Percentiles rank a stretch among this genome's conserved stretches.
These are phyloP conservation scores for Tulasnella sp. DNA, from an alignment of 768 basidiomycete genomes.

Conservation along the genomic window DNA sequence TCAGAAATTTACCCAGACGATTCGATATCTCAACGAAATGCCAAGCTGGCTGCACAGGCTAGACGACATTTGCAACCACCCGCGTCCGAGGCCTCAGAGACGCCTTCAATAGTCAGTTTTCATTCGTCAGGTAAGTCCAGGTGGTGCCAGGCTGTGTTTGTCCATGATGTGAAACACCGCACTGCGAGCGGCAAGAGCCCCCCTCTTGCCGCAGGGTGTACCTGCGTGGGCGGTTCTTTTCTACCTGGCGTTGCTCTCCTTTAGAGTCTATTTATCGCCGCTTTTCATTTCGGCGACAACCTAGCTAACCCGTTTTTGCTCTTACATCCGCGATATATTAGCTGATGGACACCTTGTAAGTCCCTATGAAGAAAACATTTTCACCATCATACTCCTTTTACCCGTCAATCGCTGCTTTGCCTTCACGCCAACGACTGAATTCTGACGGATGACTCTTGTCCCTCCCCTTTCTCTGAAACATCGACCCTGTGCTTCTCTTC, in stretches of 20 bases:
- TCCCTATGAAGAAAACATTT: background rate
- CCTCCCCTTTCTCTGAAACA: background rate
- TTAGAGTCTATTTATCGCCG: background rate
- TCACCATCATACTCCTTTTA: background rate
- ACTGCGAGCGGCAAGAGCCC: background rate
- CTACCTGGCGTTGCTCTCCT: background rate
- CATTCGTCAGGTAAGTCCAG: conserved; percentile 6
- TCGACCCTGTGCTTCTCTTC: background rate
- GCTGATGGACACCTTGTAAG: conserved; percentile 13
- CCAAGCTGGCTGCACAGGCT: background rate
- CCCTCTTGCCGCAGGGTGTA: background rate
- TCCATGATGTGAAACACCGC: background rate
- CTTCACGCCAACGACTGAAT: background rate
- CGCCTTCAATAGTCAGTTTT: conserved; percentile 5
- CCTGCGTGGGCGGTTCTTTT: too few species aligned
- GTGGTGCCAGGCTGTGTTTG: background rate
- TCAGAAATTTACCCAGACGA: conserved; percentile 11
- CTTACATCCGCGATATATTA: background rate
- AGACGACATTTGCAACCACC: background rate
- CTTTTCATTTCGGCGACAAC: background rate
- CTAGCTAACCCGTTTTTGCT: background rate
- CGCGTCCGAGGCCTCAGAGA: background rate
- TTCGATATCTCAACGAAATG: conserved; percentile 11
- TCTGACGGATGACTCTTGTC: background rate
- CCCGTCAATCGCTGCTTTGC: background rate